Conservation (phyloP, 140 eudicot genomes). For the Stevia rebaudiana region DNA sequence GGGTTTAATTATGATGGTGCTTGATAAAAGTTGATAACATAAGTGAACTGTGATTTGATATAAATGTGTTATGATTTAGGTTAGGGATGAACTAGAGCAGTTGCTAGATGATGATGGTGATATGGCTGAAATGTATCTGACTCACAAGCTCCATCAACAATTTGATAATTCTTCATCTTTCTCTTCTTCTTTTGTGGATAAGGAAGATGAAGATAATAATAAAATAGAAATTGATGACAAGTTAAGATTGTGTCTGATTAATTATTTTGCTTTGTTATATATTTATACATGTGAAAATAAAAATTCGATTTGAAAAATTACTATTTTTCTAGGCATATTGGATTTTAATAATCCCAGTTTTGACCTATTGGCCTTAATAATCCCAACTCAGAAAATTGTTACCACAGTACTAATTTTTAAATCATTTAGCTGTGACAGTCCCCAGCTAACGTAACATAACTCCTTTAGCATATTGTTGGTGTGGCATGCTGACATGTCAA, state of each 20-base stretch:
- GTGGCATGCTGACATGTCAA: too few species aligned
- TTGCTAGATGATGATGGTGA: conserved; percentile 90
- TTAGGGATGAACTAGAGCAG: conserved; percentile 91
- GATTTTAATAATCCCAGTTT: too few species aligned
- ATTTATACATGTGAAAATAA: too few species aligned
- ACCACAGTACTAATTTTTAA: too few species aligned
- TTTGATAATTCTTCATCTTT: conserved; percentile 56
- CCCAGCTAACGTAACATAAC: too few species aligned
- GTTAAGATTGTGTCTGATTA: conserved; percentile 17
- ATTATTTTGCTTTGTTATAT: not conserved
- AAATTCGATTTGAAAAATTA: not conserved
- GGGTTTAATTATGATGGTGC: too few species aligned
- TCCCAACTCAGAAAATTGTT: too few species aligned
- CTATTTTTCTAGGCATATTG: not conserved
- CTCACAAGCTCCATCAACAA: conserved; percentile 63
- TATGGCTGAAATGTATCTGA: conserved; percentile 96
- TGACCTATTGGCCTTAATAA: too few species aligned
- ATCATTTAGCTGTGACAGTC: too few species aligned
- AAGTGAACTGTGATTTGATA: conserved; percentile 4
- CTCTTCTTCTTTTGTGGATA: conserved; percentile 51
- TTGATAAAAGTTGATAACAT: too few species aligned
- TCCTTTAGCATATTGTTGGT: too few species aligned
- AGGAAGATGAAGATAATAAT: conserved; percentile 54
- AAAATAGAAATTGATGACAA: conserved; percentile 52
- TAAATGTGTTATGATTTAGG: conserved; percentile 38